These are phyloP conservation scores for Aspergillus sp. DNA, from an alignment of 2,329 filamentous ascomycete genomes.

Conservation along the genomic window DNA sequence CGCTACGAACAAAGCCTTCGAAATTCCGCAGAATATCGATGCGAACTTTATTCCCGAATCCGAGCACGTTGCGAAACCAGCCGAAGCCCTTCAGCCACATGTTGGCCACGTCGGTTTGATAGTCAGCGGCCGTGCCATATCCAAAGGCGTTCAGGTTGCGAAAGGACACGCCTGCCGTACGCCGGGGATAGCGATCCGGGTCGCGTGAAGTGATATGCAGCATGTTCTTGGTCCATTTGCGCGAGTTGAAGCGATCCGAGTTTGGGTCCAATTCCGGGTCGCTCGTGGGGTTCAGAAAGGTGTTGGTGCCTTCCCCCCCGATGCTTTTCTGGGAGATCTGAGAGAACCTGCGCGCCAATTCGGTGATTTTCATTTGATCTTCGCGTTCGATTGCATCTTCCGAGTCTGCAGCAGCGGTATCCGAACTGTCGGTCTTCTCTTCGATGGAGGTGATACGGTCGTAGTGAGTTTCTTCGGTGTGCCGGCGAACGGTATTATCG, in stretches of 20 bases:
- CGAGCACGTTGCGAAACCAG: conserved; percentile 27
- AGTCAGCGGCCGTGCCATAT: conserved; percentile 43
- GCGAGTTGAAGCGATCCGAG: conserved; percentile 42
- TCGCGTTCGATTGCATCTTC: conserved; percentile 25
- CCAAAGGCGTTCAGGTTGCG: conserved; percentile 47
- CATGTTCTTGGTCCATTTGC: conserved; percentile 46
- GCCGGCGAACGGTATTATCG: conserved; percentile 9
- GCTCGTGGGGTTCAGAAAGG: conserved; percentile 34
- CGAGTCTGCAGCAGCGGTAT: conserved; percentile 22
- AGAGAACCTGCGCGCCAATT: conserved; percentile 32
- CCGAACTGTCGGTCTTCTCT: conserved; percentile 23
- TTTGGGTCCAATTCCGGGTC: conserved; percentile 43
- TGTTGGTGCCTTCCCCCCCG: conserved; percentile 28
- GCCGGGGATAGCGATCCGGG: conserved; percentile 30
- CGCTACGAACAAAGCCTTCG: conserved; percentile 59
- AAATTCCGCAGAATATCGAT: conserved; percentile 64
- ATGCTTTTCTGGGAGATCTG: conserved; percentile 27
- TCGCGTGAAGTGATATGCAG: conserved; percentile 33
- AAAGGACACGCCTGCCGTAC: conserved; percentile 44
- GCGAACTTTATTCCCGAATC: conserved; percentile 32
- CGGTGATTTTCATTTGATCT: conserved; percentile 26
- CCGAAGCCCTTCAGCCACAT: conserved; percentile 38
- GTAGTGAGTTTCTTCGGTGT: not conserved
- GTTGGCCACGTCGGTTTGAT: conserved; percentile 46
- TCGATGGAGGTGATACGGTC: conserved; percentile 3